Percentiles rank a stretch among this genome's conserved stretches.
Conservation (phyloP, 2,329 filamentous ascomycete genomes). For the Colletotrichum sp. region DNA sequence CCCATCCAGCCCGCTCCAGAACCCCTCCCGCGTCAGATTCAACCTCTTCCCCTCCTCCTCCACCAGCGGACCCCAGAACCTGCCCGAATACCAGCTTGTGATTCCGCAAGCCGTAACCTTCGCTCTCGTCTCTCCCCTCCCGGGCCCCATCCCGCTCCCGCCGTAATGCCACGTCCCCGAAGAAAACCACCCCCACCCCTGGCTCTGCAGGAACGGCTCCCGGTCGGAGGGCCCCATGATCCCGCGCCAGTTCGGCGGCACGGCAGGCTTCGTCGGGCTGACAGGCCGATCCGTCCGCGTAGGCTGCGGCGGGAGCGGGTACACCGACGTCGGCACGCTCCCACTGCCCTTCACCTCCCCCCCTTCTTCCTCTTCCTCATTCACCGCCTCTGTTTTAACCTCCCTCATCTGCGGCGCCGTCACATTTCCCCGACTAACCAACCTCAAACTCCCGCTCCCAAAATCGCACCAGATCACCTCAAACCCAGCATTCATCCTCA, state of each 20-base stretch:
- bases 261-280: conserved; percentile 36
- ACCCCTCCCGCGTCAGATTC: conserved; percentile 46
- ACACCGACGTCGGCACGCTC: conserved; percentile 30
- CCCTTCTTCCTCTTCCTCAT: background rate
- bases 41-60: conserved; percentile 39
- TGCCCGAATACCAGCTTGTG: conserved; percentile 49
- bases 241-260: conserved; percentile 41
- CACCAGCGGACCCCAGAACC: conserved; percentile 24
- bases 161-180: conserved; percentile 49
- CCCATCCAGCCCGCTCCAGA: conserved; percentile 36
- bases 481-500: conserved; percentile 57
- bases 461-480: conserved; percentile 60
- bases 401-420: conserved; percentile 44
- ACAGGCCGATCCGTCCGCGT: conserved; percentile 38
- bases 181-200: conserved; percentile 50
- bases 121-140: conserved; percentile 46
- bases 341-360: background rate
- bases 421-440: conserved; percentile 48
- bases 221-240: conserved; percentile 19
- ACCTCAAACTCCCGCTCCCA: conserved; percentile 42
- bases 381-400: background rate
- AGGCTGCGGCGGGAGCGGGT: conserved; percentile 39
- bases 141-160: conserved; percentile 38
- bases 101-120: conserved; percentile 45
- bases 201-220: conserved; percentile 44